phyloP scores from a whole-genome alignment of 306 rosid species.

The Pyrus betulifolia region DNA sequence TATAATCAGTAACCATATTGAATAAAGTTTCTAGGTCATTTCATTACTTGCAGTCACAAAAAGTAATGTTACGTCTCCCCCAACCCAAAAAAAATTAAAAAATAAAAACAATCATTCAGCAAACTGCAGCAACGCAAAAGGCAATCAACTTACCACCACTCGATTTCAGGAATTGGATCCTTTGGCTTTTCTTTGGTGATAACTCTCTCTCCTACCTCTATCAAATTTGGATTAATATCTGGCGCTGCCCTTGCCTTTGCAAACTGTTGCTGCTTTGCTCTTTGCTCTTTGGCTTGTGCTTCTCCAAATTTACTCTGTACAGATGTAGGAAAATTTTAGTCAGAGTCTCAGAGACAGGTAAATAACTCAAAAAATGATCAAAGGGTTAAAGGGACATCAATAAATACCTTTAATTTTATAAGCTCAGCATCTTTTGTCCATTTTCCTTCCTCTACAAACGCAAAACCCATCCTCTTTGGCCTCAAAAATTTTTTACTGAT shows the following conservation, averaged over 20 bases:
- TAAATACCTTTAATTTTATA: constrained; percentile 67
- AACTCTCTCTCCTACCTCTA: constrained; percentile 82
- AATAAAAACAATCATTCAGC: not conserved
- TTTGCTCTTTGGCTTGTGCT: constrained; percentile 96
- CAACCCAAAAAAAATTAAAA: not conserved
- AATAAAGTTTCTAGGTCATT: not conserved
- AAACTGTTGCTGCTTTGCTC: constrained; percentile 84
- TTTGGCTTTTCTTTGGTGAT: constrained; percentile 69
- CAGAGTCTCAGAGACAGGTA: constrained; percentile 1
- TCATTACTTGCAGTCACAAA: not conserved
- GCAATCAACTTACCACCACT: constrained; percentile 82
- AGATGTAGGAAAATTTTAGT: not conserved
- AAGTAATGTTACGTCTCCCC: not conserved
- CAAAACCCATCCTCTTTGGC: constrained; percentile 78
- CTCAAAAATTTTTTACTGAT: constrained; percentile 70
- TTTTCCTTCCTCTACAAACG: constrained; percentile 91
- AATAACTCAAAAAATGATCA: not conserved
- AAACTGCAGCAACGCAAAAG: not conserved
- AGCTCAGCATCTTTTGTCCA: constrained; percentile 92
- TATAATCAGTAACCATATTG: not conserved
- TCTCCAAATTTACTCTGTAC: constrained; percentile 89
- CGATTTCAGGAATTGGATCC: constrained; percentile 85
- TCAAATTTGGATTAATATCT: constrained; percentile 89
- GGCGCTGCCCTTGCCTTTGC: constrained; percentile 97
- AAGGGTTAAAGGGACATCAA: not conserved